These are phyloP conservation scores for Calonectria pseudoreteaudii DNA, from an alignment of 2,329 filamentous ascomycete genomes.

Conservation along the genomic window DNA sequence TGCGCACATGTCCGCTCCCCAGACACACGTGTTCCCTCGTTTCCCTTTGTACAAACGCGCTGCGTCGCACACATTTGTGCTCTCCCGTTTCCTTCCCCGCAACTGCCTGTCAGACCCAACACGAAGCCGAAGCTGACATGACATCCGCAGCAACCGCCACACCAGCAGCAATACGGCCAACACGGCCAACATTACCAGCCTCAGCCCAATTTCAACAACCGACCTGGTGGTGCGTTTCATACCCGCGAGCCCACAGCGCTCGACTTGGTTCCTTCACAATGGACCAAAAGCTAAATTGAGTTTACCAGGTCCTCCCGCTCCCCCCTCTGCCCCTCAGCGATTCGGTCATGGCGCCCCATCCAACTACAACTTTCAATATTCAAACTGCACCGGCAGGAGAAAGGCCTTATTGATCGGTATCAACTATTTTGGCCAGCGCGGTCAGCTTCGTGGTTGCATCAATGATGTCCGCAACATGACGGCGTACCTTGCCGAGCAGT, in stretches of 20 bases:
- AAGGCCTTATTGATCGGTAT: slow-evolving; percentile 95
- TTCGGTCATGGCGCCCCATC: slow-evolving; percentile 86
- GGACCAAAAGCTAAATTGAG: slow-evolving; percentile 30
- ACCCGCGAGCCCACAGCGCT: neutral
- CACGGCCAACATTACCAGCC: slow-evolving; percentile 49
- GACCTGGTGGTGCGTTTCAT: slow-evolving; percentile 55
- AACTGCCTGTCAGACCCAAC: slow-evolving; percentile 3
- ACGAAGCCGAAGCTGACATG: slow-evolving; percentile 19
- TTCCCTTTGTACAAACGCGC: neutral
- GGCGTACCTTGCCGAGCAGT: slow-evolving; percentile 86
- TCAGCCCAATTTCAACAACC: slow-evolving; percentile 60
- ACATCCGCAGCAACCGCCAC: slow-evolving; percentile 46
- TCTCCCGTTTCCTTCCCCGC: neutral
- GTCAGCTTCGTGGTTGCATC: slow-evolving; percentile 92
- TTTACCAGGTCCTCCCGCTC: slow-evolving; percentile 68
- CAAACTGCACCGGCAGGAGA: slow-evolving; percentile 86
- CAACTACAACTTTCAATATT: slow-evolving; percentile 89
- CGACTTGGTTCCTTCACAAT: neutral
- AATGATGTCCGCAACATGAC: slow-evolving; percentile 99
- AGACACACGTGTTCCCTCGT: neutral
- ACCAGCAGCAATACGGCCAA: slow-evolving; percentile 49
- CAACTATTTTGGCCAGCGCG: slow-evolving; percentile 95
- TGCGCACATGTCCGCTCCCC: slow-evolving; percentile 46
- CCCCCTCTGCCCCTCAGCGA: slow-evolving; percentile 74
- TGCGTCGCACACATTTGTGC: neutral